Conservation (phyloP, 345 rosid species). For the Euphorbia lathyris region DNA sequence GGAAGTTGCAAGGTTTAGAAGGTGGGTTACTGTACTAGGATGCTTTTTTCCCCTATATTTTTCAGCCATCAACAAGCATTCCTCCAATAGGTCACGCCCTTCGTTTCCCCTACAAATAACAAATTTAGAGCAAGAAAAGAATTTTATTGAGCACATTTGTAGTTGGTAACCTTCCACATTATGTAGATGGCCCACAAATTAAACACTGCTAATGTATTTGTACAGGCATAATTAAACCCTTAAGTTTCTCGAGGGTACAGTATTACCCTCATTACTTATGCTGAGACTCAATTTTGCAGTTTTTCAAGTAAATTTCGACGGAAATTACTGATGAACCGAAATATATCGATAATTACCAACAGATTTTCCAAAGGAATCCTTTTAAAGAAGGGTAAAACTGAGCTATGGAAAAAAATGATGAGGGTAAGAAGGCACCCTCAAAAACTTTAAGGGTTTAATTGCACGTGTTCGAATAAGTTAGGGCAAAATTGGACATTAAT, state of each 20-base stretch:
- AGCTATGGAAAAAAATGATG: not conserved
- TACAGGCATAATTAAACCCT: too few relatives aligned
- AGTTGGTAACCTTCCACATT: too few relatives aligned
- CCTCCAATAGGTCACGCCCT: conserved; percentile 80
- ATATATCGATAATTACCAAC: not conserved
- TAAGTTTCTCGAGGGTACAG: too few relatives aligned
- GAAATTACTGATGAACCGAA: not conserved
- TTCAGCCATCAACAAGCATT: conserved; percentile 70
- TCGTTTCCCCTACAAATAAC: conserved; percentile 56
- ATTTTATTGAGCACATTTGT: too few relatives aligned
- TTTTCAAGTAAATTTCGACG: not conserved
- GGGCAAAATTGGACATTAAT: not conserved
- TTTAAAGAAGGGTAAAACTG: not conserved
- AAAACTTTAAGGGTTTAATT: not conserved
- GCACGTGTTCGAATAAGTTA: not conserved
- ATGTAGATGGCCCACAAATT: too few relatives aligned
- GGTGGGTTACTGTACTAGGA: conserved; percentile 68
- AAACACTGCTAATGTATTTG: too few relatives aligned
- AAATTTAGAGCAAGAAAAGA: conserved; percentile 4
- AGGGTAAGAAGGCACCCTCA: not conserved
- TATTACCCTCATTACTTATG: too few relatives aligned
- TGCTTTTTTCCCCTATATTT: conserved; percentile 61
- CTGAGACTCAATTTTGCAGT: not conserved
- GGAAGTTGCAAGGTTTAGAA: conserved; percentile 75
- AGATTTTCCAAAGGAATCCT: not conserved